Conservation (phyloP, 352 stramenopile species). For the Pythium rhizo-oryzae region DNA sequence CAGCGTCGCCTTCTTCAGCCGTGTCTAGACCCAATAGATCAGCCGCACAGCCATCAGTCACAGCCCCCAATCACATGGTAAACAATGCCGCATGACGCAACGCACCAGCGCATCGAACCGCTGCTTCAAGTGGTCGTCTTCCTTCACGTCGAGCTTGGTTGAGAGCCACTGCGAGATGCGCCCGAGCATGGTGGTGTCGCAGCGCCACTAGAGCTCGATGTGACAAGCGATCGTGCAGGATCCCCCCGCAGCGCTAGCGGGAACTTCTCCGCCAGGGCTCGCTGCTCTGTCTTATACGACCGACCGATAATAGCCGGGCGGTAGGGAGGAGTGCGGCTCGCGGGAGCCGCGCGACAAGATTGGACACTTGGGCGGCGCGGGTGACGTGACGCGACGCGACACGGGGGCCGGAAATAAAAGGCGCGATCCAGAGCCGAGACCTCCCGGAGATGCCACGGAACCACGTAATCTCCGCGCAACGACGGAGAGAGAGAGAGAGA, state of each 20-base stretch:
- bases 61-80: too few species aligned
- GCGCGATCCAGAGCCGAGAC: background rate
- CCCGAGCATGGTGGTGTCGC: constrained; percentile 65
- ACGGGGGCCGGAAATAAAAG: background rate
- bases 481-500: too few species aligned
- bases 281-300: constrained; percentile 15
- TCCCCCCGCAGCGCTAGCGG: too few species aligned
- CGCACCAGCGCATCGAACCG: constrained; percentile 68
- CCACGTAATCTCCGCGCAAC: background rate
- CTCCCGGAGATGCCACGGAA: background rate
- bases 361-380: background rate
- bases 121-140: constrained; percentile 50
- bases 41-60: too few species aligned
- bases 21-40: constrained; percentile 39
- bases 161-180: constrained; percentile 72
- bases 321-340: background rate
- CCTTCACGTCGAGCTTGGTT: constrained; percentile 55
- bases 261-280: background rate
- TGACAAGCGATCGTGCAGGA: too few species aligned
- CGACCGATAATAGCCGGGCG: constrained; percentile 18
- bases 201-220: too few species aligned
- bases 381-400: constrained; percentile 11
- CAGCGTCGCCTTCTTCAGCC: constrained; percentile 71
- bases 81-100: background rate
- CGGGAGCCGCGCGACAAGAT: constrained; percentile 15